Base-by-base conservation (phyloP, 2,329 filamentous ascomycete species). In the Scleromitrula shiraiana region DNA sequence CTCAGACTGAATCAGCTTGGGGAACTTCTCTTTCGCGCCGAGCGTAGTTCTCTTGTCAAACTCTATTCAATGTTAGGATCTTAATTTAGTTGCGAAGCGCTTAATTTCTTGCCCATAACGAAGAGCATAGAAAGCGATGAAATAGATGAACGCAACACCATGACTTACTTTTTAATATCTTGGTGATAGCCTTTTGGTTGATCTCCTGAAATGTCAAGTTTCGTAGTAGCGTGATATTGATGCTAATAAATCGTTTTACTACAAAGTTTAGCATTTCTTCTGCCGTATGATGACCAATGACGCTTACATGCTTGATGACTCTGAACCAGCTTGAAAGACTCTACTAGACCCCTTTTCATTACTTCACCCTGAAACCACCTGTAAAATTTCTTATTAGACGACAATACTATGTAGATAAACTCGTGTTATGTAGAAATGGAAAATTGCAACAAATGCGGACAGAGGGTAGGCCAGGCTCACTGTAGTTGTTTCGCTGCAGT, bases 21-120 rank as follows among this genome's bases (percentile, higher is more conserved):
- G 78, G 55, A 88, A 85, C 0, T 72, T 73, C 29, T 76, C 70
- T 32, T 80, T 80, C 1, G 83, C 80, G 22, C 83, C 80, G 17
- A 94, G 71, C 1, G 83, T 80, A 1, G 88, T 95, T 50, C 81
- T 78, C 66, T 95, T 95, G 67, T 93, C 86, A 62, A 95, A 95
- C 67, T 91, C 80, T 89, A 53, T 3, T 36, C 23, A 5, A 14
- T 17, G 27, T 40, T 30, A 27, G 14, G n/a, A n/a, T n/a, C n/a
- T n/a, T n/a, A n/a, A n/a, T n/a, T n/a, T n/a, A n/a, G n/a, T n/a
- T n/a, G n/a, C n/a, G n/a, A n/a, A n/a, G n/a, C n/a, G n/a, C n/a
- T n/a, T n/a, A n/a, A n/a, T n/a, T n/a, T n/a, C n/a, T n/a, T 22
- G 14, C 6, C 8, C 12, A 22, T 17, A 17, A 12, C n/a, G 6